Base-by-base conservation (phyloP, 345 rosid genomes). In the Angophora floribunda region DNA sequence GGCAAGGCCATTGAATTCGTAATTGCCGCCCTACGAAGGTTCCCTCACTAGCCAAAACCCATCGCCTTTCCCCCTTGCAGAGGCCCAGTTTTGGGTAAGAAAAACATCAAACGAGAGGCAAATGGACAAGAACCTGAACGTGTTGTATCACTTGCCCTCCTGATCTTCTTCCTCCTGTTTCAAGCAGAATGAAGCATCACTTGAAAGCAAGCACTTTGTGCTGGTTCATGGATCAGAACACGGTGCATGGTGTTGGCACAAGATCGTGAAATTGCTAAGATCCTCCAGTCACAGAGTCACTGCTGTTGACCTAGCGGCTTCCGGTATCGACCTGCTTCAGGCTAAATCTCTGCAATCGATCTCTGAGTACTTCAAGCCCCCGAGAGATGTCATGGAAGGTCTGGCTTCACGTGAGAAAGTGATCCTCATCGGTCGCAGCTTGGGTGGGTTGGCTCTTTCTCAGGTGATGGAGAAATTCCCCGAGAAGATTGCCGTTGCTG, bases 221-320 rank as follows among this genome's bases (percentile, higher is more conserved):
- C 86, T 91, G 49, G 61, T 91, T n/a, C 93, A 93, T 82, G 92
- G 93, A 22, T 45, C 92, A 6, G 52, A 91, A 87, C 92, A 89
- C 50, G 94, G 94, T 7, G 94, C 92, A 11, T 91, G 93, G 91
- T 88, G 90, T 4, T 91, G 92, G 94, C 91, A 87, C 89, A 93
- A 91, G 88, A 51, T 93, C 19, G 65, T 85, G 32, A 47, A 90
- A 1, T 85, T 91, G 13, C 53, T 93, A 24, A 88, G 86, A 57
- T 90, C 93, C 30, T 88, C 91, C 1, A 89, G 91, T 47, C 91
- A 91, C 65, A 86, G 28, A 28, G 92, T 91, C 47, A 90, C 92
- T 6, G 87, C 92, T 4, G 52, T 90, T 8, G 94, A 91, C 87
- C 85, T 91, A 53, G 93, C 91, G 14, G 91, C 91, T 87, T 93